Conservation (phyloP, 768 basidiomycete species). For the Tylopilus subfusipes region DNA sequence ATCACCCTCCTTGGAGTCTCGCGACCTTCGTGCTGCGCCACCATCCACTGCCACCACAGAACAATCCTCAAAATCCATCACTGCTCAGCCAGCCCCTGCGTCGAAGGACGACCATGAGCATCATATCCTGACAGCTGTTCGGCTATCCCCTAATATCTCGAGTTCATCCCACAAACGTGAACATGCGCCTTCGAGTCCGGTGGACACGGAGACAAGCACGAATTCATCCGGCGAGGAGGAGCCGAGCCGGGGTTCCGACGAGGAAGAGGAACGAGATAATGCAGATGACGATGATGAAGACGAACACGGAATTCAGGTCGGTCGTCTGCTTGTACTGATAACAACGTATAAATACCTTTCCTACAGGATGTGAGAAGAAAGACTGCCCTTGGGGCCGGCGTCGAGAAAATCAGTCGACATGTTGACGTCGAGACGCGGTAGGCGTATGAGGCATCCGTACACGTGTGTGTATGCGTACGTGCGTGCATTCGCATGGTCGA, state of each 20-base stretch:
- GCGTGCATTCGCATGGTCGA: not conserved
- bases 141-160: conserved; percentile 20
- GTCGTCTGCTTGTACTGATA: not conserved
- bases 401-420: conserved; percentile 37
- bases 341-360: conserved; percentile 4
- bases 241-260: conserved; percentile 3
- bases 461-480: not conserved
- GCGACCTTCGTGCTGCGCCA: not conserved
- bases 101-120: conserved; percentile 18
- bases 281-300: conserved; percentile 14
- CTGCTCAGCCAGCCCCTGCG: not conserved
- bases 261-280: conserved; percentile 16
- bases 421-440: conserved; percentile 21
- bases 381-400: conserved; percentile 34
- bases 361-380: conserved; percentile 27
- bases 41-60: not conserved
- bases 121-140: conserved; percentile 25
- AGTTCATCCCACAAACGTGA: conserved; percentile 8
- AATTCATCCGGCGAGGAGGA: conserved; percentile 11
- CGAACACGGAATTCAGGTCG: conserved; percentile 20
- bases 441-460: not conserved
- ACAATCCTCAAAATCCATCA: not conserved
- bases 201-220: conserved; percentile 9
- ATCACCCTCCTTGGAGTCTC: conserved; percentile 1
- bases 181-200: conserved; percentile 6